These are phyloP conservation scores for Sugiyamaella neomexicana DNA, from an alignment of 1,139 yeast species.

Conservation along the genomic window DNA sequence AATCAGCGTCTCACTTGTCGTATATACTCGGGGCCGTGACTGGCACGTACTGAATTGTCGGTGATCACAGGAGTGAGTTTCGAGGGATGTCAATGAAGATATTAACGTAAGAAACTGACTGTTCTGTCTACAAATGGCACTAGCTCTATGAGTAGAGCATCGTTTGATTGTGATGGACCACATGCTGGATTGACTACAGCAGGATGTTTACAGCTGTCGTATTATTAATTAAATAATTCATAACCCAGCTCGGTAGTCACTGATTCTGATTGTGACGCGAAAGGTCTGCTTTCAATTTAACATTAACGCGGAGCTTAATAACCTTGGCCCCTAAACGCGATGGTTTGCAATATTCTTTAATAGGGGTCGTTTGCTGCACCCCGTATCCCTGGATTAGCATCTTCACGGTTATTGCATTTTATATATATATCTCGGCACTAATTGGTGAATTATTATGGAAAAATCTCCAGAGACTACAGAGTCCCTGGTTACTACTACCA, in stretches of 20 bases:
- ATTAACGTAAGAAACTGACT: not conserved
- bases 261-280: not conserved
- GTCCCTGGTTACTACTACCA: not conserved
- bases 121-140: too few relatives aligned
- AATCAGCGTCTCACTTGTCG: not conserved
- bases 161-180: not conserved
- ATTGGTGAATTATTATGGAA: not conserved
- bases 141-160: too few relatives aligned
- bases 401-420: too few relatives aligned
- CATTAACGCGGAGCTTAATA: slow-evolving; percentile 2
- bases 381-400: too few relatives aligned
- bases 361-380: not conserved
- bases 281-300: not conserved
- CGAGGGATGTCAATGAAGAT: not conserved
- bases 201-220: too few relatives aligned
- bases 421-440: too few relatives aligned
- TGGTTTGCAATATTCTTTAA: not conserved
- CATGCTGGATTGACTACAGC: not conserved
- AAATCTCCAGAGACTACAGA: not conserved
- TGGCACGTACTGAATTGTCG: not conserved
- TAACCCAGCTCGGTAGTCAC: not conserved
- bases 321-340: not conserved
- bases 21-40: not conserved
- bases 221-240: too few relatives aligned
- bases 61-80: not conserved